Base-by-base conservation (phyloP, 352 stramenopile genomes). In the Phytopythium aichiense region DNA sequence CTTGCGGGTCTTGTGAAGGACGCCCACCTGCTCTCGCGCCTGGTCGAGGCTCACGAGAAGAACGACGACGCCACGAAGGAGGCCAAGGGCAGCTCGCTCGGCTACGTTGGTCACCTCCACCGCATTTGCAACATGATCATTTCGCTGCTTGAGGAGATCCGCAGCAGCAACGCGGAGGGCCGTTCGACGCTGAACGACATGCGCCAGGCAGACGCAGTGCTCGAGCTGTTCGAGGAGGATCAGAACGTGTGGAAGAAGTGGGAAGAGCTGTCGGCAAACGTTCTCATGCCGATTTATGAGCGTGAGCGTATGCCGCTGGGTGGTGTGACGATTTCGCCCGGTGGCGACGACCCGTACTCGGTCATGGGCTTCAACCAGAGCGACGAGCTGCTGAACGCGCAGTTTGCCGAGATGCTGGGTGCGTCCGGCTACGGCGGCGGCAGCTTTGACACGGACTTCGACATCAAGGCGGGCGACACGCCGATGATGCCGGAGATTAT, bases 101-200 rank as follows among this genome's bases (percentile, higher is more conserved):
- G 87, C 23, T 95, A 77, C 56, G 74, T 95, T 42, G 87, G 87
- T 1, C 84, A 95, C 59, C 69, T 95, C 30, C 79, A 92, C 58
- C 84, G 85, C 42, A 94, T 95, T 43, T 92, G 79, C 67, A 91
- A 92, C 68, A 91, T 90, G 81, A 84, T 95, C 33, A 82, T 92
- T 63, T 89, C 77, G 13, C 77, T 95, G 56, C 67, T 82, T 6
- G 84, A 95, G 40, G 86, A 95, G 45, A 72, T 88, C 28, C 83
- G 80, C 45, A 83, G 85, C 23, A 81, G 75, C 25, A 77, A 78
- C 4, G 76, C 76, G 0, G 83, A 91, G 9, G 79, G 76, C 30
- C 73, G 77, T 1, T 76, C 79, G 43, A 83, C 76, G 46, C 68
- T 95, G 53, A 90, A 92, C 63, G 86, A 95, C n/a, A 89, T 95